Conservation (phyloP, 2,329 filamentous ascomycete species). For the Aspergillus tubingensis region DNA sequence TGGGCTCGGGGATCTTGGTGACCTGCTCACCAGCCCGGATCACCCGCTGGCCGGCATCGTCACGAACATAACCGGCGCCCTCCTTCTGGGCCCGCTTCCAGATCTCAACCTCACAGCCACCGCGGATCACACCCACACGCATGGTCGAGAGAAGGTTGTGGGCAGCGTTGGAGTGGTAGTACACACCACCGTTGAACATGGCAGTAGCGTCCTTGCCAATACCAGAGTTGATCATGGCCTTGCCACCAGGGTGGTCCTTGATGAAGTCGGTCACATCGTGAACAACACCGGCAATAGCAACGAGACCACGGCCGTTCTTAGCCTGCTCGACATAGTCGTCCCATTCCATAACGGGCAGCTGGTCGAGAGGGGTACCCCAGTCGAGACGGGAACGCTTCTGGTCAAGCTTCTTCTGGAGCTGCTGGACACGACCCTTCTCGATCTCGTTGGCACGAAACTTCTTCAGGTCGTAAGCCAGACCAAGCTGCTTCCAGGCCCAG, state of each 20-base stretch:
- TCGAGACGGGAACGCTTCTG: constrained; percentile 79
- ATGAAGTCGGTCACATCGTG: constrained; percentile 84
- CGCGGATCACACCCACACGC: constrained; percentile 82
- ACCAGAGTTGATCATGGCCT: constrained; percentile 78
- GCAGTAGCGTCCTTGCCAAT: constrained; percentile 87
- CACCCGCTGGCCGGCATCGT: constrained; percentile 77
- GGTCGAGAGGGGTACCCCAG: constrained; percentile 83
- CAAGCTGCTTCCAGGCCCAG: constrained; percentile 79
- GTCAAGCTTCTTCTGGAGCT: constrained; percentile 89
- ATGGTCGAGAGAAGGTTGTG: constrained; percentile 88
- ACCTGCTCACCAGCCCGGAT: constrained; percentile 83
- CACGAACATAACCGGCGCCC: constrained; percentile 75
- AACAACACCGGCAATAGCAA: constrained; percentile 80
- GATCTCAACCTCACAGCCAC: constrained; percentile 86
- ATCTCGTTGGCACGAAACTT: constrained; percentile 91
- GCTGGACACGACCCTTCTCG: constrained; percentile 86
- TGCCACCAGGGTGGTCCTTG: constrained; percentile 87
- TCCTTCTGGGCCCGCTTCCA: constrained; percentile 86
- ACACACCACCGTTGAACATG: constrained; percentile 90
- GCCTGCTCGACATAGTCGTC: constrained; percentile 78
- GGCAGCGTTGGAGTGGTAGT: constrained; percentile 85
- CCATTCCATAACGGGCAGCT: constrained; percentile 83
- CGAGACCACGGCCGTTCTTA: constrained; percentile 74
- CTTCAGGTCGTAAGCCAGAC: constrained; percentile 84
- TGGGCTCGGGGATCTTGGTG: constrained; percentile 78